These are phyloP conservation scores for Nemania sp. DNA, from an alignment of 2,329 filamentous ascomycete genomes.

Conservation along the genomic window DNA sequence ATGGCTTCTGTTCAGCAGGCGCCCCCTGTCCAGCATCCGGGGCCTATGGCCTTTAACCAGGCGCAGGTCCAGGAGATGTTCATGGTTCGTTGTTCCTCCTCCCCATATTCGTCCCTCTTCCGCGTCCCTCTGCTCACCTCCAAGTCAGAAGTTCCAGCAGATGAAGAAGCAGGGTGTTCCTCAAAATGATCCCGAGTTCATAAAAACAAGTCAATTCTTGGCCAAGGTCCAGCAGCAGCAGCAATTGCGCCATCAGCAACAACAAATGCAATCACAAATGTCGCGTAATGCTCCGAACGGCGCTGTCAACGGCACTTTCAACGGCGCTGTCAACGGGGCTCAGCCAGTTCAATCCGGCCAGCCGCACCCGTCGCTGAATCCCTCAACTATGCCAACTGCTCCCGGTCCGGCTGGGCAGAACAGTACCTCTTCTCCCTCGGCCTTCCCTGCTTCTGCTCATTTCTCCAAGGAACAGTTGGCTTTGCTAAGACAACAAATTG, in stretches of 20 bases:
- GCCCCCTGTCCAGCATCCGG: slow-evolving; percentile 69
- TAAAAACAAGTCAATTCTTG: slow-evolving; percentile 80
- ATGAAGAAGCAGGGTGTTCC: slow-evolving; percentile 87
- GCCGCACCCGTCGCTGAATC: slow-evolving; percentile 42
- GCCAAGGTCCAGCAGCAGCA: slow-evolving; percentile 71
- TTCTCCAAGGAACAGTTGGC: slow-evolving; percentile 81
- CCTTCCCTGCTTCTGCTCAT: slow-evolving; percentile 47
- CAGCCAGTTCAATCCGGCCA: slow-evolving; percentile 45
- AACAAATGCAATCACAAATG: slow-evolving; percentile 54
- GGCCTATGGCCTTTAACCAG: slow-evolving; percentile 67
- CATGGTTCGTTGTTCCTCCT: slow-evolving; percentile 49
- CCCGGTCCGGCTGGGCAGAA: slow-evolving; percentile 38
- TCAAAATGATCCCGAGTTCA: slow-evolving; percentile 81
- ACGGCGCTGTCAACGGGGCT: slow-evolving; percentile 59
- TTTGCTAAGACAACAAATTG: slow-evolving; percentile 82
- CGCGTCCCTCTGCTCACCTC: slow-evolving; percentile 11
- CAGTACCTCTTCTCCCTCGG: slow-evolving; percentile 43
- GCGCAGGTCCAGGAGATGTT: slow-evolving; percentile 79
- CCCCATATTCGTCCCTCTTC: not conserved
- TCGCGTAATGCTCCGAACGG: slow-evolving; percentile 61
- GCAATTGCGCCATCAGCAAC: slow-evolving; percentile 61
- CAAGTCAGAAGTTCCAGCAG: slow-evolving; percentile 76
- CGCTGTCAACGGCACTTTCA: slow-evolving; percentile 62
- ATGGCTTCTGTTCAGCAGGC: slow-evolving; percentile 84
- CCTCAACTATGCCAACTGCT: slow-evolving; percentile 46